These are phyloP conservation scores for Cotoneaster glaucophyllus DNA, from an alignment of 306 rosid genomes.

Conservation along the genomic window DNA sequence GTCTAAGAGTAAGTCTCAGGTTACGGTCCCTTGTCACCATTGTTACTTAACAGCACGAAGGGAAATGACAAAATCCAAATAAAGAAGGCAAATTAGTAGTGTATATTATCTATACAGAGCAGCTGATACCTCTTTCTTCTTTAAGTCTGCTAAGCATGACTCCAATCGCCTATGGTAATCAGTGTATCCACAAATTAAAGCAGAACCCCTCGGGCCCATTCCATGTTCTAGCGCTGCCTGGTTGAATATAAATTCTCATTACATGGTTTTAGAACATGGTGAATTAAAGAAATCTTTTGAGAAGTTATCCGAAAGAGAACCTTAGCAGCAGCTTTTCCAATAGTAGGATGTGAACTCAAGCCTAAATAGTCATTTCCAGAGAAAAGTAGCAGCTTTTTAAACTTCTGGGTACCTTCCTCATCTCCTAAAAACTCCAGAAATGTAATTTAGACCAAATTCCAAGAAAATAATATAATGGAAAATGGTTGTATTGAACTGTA, in stretches of 20 bases:
- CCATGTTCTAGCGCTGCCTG: conserved; percentile 83
- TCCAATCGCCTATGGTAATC: conserved; percentile 81
- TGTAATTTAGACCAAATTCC: background rate
- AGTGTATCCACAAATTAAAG: conserved; percentile 95
- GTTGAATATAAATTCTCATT: conserved; percentile 14
- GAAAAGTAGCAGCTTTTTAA: conserved; percentile 58
- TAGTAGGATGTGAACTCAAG: conserved; percentile 80
- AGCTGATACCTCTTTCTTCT: conserved; percentile 79
- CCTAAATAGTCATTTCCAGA: conserved; percentile 96
- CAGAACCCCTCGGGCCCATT: conserved; percentile 99
- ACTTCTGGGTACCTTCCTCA: conserved; percentile 42
- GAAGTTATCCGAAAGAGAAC: conserved; percentile 10
- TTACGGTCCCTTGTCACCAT: background rate
- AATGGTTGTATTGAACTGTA: conserved; percentile 3
- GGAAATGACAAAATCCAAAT: background rate
- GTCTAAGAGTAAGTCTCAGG: background rate
- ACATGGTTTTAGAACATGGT: background rate
- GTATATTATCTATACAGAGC: background rate
- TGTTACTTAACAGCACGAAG: background rate
- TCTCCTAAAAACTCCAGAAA: conserved; percentile 42
- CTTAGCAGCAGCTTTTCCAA: conserved; percentile 74
- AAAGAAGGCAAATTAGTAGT: background rate
- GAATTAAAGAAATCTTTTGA: background rate
- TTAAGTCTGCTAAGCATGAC: conserved; percentile 74
- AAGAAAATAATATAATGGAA: background rate